These are phyloP conservation scores for Olyra latifolia DNA, from an alignment of 176 grass and related monocot species.

Conservation along the genomic window DNA sequence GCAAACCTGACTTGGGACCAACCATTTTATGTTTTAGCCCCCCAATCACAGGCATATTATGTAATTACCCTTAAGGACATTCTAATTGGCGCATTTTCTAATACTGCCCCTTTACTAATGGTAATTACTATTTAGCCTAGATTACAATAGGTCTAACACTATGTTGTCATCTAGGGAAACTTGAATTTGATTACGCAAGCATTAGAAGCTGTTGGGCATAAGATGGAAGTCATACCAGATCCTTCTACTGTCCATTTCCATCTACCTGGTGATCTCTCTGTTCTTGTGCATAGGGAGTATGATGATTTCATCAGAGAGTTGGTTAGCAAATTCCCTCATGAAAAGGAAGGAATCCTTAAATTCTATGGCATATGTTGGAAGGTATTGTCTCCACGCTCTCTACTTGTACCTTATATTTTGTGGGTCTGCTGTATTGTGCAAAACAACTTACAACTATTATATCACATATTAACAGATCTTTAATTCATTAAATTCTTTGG, in stretches of 20 bases:
- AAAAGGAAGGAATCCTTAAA: conserved; percentile 74
- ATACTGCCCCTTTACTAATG: too few species aligned
- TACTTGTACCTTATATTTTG: neutral
- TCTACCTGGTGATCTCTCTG: conserved; percentile 70
- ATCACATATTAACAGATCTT: conserved; percentile 64
- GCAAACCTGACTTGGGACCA: too few species aligned
- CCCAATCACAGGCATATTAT: too few species aligned
- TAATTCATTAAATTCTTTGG: conserved; percentile 84
- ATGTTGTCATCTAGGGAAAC: conserved; percentile 70
- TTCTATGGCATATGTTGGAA: conserved; percentile 91
- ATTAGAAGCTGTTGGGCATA: conserved; percentile 70
- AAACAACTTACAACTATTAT: neutral
- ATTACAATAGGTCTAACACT: too few species aligned
- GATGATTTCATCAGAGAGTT: conserved; percentile 64
- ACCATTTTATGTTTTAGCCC: too few species aligned
- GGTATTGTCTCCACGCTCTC: conserved; percentile 33
- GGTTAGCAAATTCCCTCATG: conserved; percentile 82
- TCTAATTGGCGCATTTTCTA: too few species aligned
- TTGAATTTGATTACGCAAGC: conserved; percentile 93
- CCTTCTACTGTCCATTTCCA: conserved; percentile 88
- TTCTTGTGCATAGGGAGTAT: conserved; percentile 77
- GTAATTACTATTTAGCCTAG: too few species aligned
- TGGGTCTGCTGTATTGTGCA: conserved; percentile 1
- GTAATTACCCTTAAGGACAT: too few species aligned
- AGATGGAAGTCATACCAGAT: conserved; percentile 90